phyloP scores from a whole-genome alignment of 1,284 basidiomycete genomes.

The Erythrobasidium hasegawianum region DNA sequence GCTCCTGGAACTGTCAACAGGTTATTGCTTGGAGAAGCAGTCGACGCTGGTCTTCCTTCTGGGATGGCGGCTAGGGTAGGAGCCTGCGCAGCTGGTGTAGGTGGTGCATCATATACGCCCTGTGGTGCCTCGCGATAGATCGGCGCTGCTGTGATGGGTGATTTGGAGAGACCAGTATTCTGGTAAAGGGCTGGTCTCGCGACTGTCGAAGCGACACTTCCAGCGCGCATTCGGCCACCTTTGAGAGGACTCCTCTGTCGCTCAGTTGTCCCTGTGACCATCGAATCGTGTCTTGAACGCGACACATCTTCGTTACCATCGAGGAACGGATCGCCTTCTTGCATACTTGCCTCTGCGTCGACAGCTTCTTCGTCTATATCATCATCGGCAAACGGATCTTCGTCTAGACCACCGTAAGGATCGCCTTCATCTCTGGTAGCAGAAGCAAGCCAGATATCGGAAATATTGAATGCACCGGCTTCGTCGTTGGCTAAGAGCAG shows the following conservation, averaged over 20 bases:
- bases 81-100: not conserved
- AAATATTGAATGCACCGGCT: constrained; percentile 72
- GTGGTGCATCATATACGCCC: constrained; percentile 5
- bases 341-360: constrained; percentile 29
- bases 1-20: constrained; percentile 26
- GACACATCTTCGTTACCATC: constrained; percentile 15
- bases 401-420: constrained; percentile 16
- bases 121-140: constrained; percentile 5
- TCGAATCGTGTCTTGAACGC: constrained; percentile 20
- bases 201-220: constrained; percentile 10
- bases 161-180: constrained; percentile 24
- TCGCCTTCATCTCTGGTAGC: constrained; percentile 79
- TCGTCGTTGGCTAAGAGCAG: constrained; percentile 85
- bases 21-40: not conserved
- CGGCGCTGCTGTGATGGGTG: constrained; percentile 9
- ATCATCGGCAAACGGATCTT: constrained; percentile 31
- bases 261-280: constrained; percentile 14
- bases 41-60: constrained; percentile 22
- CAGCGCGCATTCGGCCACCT: constrained; percentile 8
- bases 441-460: constrained; percentile 87
- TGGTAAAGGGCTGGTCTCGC: constrained; percentile 27
- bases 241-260: not conserved
- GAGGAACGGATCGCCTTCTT: constrained; percentile 18
- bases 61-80: constrained; percentile 32
- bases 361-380: constrained; percentile 33